A percentile compares a stretch with the other conserved stretches of the same genome.
Evolutionary conservation across 1,284 basidiomycete genomes (phyloP).

Genomic region (Erythrobasidium hasegawianum): DNA sequence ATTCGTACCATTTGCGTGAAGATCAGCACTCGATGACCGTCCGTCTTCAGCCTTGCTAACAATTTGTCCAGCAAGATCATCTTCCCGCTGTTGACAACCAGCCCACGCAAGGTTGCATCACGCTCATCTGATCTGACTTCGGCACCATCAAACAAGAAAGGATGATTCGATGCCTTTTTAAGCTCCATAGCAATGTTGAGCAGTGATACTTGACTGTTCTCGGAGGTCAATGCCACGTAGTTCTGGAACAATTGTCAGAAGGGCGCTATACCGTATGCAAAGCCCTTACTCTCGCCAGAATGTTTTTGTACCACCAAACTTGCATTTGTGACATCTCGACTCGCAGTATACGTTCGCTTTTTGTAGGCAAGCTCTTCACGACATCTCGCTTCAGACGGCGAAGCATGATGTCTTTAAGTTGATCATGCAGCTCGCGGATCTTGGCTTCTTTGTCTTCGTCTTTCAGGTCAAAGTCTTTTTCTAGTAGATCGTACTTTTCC

Average conservation of each 20-base stretch:
- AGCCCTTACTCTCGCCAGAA: constrained; percentile 75
- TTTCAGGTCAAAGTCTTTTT: constrained; percentile 81
- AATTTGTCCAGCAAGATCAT: constrained; percentile 54
- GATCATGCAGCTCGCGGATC: constrained; percentile 90
- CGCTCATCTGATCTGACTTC: constrained; percentile 69
- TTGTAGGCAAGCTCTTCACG: constrained; percentile 92
- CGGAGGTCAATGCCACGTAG: constrained; percentile 81
- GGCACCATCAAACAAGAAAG: constrained; percentile 94
- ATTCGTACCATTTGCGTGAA: constrained; percentile 98
- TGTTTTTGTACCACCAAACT: constrained; percentile 99
- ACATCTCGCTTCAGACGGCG: constrained; percentile 94
- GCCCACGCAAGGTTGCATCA: constrained; percentile 63
- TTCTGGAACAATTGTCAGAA: constrained; percentile 58
- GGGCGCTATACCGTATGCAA: background rate
- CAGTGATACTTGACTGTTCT: constrained; percentile 79
- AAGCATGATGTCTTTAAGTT: constrained; percentile 92
- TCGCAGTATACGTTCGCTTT: constrained; percentile 94
- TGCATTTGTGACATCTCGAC: constrained; percentile 98
- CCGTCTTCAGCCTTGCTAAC: constrained; percentile 50
- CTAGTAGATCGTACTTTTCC: constrained; percentile 90
- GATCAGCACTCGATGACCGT: constrained; percentile 53
- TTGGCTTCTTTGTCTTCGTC: constrained; percentile 90
- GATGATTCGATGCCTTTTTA: constrained; percentile 97
- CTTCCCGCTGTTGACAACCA: constrained; percentile 53
- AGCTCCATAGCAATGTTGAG: constrained; percentile 95